Conservation (phyloP, 1,284 basidiomycete species). For the Coriolopsis trogii region DNA sequence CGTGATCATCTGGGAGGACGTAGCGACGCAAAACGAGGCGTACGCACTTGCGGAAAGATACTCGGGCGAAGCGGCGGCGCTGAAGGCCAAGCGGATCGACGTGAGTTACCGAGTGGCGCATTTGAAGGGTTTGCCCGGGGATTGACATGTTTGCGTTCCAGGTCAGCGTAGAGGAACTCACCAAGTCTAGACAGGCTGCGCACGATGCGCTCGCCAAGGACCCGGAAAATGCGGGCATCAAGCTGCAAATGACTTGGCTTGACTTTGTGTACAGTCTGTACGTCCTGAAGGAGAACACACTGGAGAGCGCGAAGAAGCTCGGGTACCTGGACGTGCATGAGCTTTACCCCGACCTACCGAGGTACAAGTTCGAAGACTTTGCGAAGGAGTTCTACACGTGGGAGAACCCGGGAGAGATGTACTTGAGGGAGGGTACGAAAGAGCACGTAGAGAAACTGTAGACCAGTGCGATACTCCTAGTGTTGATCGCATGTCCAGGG, state of each 20-base stretch:
- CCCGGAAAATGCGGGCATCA: too few species aligned
- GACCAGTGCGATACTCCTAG: too few species aligned
- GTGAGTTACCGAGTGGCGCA: background rate
- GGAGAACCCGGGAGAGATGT: too few species aligned
- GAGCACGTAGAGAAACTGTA: too few species aligned
- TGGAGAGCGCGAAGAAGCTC: constrained; percentile 24
- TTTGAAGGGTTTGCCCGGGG: background rate
- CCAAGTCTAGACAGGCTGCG: background rate
- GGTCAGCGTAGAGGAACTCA: too few species aligned
- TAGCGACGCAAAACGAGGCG: constrained; percentile 21
- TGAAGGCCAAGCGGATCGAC: constrained; percentile 7
- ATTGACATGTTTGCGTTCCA: too few species aligned
- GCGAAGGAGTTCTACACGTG: constrained; percentile 25
- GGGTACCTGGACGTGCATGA: constrained; percentile 28
- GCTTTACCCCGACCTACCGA: constrained; percentile 27
- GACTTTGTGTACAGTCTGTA: constrained; percentile 24
- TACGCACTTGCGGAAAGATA: constrained; percentile 14
- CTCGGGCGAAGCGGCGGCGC: constrained; percentile 16
- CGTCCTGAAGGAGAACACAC: constrained; percentile 19
- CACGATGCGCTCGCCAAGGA: constrained; percentile 9
- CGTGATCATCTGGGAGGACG: constrained; percentile 33
- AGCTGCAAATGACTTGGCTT: background rate
- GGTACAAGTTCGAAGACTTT: constrained; percentile 18
- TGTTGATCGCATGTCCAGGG: too few species aligned
- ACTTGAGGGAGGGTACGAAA: too few species aligned